phyloP scores from a whole-genome alignment of 345 rosid genomes.

The Gossypium ekmanianum region DNA sequence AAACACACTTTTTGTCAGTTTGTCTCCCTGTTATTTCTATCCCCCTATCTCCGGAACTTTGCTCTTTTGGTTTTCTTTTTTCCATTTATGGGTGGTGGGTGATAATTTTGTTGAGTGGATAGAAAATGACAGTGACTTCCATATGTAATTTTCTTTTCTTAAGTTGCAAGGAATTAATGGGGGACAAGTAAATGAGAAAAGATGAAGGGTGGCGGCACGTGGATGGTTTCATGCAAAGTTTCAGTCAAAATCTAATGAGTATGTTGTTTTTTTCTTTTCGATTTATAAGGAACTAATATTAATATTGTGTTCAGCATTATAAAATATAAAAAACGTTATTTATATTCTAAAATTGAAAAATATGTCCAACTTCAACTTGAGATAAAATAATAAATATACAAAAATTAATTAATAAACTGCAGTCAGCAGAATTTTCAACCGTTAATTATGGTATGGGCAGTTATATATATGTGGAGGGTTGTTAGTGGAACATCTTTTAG shows the following conservation, averaged over 20 bases:
- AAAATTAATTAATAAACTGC: too few relatives aligned
- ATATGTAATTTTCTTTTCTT: conserved; percentile 11
- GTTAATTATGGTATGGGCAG: too few relatives aligned
- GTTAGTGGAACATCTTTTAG: neutral
- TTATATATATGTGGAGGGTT: neutral
- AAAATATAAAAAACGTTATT: too few relatives aligned
- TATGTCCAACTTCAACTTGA: too few relatives aligned
- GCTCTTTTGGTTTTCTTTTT: neutral
- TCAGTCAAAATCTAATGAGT: neutral
- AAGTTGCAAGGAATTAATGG: conserved; percentile 9
- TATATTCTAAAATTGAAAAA: too few relatives aligned
- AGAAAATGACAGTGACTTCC: neutral
- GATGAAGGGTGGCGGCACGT: conserved; percentile 29
- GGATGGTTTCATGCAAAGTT: conserved; percentile 31
- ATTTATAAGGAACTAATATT: too few relatives aligned
- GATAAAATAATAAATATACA: too few relatives aligned
- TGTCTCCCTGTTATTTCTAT: neutral
- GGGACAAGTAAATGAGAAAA: neutral
- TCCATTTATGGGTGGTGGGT: neutral
- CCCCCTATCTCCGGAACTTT: neutral
- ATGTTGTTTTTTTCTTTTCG: too few relatives aligned
- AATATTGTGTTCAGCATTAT: too few relatives aligned
- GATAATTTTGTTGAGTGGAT: conserved; percentile 10
- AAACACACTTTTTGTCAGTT: neutral
- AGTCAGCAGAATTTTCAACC: too few relatives aligned